These are phyloP conservation scores for Epichloe baconii DNA, from an alignment of 2,329 filamentous ascomycete species.

Conservation along the genomic window DNA sequence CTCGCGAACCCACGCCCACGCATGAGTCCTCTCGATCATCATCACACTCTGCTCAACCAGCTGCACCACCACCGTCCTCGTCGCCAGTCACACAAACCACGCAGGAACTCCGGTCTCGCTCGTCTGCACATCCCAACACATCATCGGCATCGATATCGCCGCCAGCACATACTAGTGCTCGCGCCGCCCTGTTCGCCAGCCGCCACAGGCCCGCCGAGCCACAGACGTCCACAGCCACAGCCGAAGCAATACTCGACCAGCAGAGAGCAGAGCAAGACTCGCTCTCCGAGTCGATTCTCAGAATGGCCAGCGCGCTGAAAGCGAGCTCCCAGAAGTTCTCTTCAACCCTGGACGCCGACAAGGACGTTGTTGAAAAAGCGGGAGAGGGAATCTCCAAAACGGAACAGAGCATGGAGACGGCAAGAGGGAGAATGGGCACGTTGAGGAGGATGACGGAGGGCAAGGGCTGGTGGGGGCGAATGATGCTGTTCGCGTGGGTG, in stretches of 20 bases:
- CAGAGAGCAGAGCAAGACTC: constrained; percentile 73
- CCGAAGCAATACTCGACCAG: constrained; percentile 62
- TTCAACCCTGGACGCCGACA: constrained; percentile 55
- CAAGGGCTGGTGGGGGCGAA: constrained; percentile 71
- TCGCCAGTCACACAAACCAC: constrained; percentile 18
- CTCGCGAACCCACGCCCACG: constrained; percentile 3
- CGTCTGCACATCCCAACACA: constrained; percentile 5
- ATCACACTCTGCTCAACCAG: constrained; percentile 5
- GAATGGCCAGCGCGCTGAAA: constrained; percentile 68
- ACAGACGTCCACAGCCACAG: constrained; percentile 34
- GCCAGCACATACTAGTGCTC: constrained; percentile 22
- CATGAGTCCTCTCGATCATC: constrained; percentile 5
- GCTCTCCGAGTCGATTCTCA: constrained; percentile 68
- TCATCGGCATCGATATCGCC: constrained; percentile 8
- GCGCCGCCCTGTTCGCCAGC: constrained; percentile 32
- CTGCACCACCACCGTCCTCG: constrained; percentile 1
- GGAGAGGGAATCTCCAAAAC: constrained; percentile 66
- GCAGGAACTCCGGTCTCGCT: constrained; percentile 23
- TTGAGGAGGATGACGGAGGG: constrained; percentile 75
- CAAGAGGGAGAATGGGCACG: constrained; percentile 63
- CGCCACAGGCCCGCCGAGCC: constrained; percentile 23
- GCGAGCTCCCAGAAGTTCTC: constrained; percentile 60
- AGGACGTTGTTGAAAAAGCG: constrained; percentile 58
- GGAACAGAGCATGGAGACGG: constrained; percentile 61
- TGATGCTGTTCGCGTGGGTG: constrained; percentile 76